These are phyloP conservation scores for Dendrobium chrysotoxum DNA, from an alignment of 106 monocot genomes.

Conservation along the genomic window DNA sequence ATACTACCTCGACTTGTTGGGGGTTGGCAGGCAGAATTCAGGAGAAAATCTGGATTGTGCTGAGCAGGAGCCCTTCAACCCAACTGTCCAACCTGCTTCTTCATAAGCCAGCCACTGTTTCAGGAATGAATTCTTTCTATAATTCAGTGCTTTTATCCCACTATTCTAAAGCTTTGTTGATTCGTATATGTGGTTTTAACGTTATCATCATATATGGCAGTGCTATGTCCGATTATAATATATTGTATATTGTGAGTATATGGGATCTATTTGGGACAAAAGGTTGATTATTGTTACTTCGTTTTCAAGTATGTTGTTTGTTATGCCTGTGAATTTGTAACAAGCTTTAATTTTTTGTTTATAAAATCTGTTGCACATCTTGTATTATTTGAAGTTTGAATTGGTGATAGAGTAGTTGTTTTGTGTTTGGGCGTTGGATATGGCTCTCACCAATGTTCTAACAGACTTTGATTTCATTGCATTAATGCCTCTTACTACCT, in stretches of 20 bases:
- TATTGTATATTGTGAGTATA: not conserved
- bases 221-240: not conserved
- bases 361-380: not conserved
- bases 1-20: conserved; percentile 92
- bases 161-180: not conserved
- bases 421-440: no score
- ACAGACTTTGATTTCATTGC: no score
- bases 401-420: no score
- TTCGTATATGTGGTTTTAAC: not conserved
- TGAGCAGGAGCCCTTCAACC: conserved; percentile 73
- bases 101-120: conserved; percentile 16
- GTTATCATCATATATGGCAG: not conserved
- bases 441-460: no score
- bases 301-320: not conserved
- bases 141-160: not conserved
- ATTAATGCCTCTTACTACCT: no score
- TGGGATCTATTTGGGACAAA: not conserved
- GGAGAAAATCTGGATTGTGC: conserved; percentile 88
- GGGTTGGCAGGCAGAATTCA: conserved; percentile 61
- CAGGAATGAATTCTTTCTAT: no score
- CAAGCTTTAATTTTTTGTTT: not conserved
- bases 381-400: no score
- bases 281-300: not conserved
- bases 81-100: conserved; percentile 37
- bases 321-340: not conserved